Conservation (phyloP, 1,139 yeast species). For the Protomyces inouyei region DNA sequence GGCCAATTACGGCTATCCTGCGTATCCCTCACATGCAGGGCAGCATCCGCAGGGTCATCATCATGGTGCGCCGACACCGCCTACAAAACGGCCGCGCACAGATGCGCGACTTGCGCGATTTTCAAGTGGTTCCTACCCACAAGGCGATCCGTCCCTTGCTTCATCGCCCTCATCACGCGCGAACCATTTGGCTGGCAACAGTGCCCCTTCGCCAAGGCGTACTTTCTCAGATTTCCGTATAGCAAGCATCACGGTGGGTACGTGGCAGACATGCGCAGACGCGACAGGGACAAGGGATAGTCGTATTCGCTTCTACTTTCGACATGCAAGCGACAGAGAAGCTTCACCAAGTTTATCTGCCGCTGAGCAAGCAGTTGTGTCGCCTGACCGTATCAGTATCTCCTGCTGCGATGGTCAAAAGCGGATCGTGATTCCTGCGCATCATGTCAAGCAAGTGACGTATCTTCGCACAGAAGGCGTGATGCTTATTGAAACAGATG, state of each 20-base stretch:
- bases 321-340: conserved; percentile 11
- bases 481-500: conserved; percentile 32
- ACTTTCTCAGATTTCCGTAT: conserved; percentile 34
- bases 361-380: conserved; percentile 33
- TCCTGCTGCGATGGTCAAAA: conserved; percentile 34
- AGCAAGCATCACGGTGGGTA: conserved; percentile 33
- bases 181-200: neutral
- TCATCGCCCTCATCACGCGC: neutral
- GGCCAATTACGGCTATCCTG: neutral
- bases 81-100: neutral
- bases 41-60: neutral
- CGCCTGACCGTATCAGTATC: conserved; percentile 35
- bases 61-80: neutral
- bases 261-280: conserved; percentile 28
- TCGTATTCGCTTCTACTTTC: conserved; percentile 27
- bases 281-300: conserved; percentile 33
- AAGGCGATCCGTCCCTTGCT: too few species aligned
- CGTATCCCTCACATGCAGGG: too few species aligned
- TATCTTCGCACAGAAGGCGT: conserved; percentile 34
- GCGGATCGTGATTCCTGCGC: conserved; percentile 36
- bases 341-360: conserved; percentile 30
- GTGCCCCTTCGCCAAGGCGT: neutral
- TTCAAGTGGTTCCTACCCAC: too few species aligned
- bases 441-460: conserved; percentile 33
- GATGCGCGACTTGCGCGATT: neutral